Percentiles rank a stretch among this genome's conserved stretches.
These are phyloP conservation scores for Aspergillus uvarum DNA, from an alignment of 2,329 filamentous ascomycete species.

Conservation along the genomic window DNA sequence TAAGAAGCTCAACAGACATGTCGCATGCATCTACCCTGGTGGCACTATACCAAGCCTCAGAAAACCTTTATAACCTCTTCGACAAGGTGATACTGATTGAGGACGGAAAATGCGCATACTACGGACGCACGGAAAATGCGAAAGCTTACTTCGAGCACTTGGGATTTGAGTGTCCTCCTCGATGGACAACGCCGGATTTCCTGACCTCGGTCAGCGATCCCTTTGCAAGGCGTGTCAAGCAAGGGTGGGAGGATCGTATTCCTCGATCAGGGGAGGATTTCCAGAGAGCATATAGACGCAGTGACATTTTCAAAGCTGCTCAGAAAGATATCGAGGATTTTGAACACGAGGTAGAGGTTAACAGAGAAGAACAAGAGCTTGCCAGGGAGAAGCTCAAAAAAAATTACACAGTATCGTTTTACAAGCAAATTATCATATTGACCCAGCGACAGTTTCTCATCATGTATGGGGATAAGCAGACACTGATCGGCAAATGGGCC, in stretches of 20 bases:
- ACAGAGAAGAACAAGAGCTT: slow-evolving; percentile 43
- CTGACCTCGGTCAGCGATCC: slow-evolving; percentile 70
- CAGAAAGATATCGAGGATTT: slow-evolving; percentile 55
- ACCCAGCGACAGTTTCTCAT: slow-evolving; percentile 57
- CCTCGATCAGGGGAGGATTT: slow-evolving; percentile 59
- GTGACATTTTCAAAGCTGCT: slow-evolving; percentile 45
- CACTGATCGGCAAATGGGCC: slow-evolving; percentile 53
- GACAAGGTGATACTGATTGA: slow-evolving; percentile 69
- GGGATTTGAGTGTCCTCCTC: slow-evolving; percentile 69
- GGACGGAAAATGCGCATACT: slow-evolving; percentile 70
- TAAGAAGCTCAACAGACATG: slow-evolving; percentile 66
- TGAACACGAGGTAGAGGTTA: slow-evolving; percentile 48
- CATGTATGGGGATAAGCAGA: slow-evolving; percentile 55
- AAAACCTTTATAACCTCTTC: slow-evolving; percentile 56
- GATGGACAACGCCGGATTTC: slow-evolving; percentile 74
- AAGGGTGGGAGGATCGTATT: slow-evolving; percentile 58
- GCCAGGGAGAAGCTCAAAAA: slow-evolving; percentile 46
- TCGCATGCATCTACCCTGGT: slow-evolving; percentile 62
- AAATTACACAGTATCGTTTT: slow-evolving; percentile 54
- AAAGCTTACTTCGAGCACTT: slow-evolving; percentile 69
- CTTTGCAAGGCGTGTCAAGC: slow-evolving; percentile 56
- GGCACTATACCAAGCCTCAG: slow-evolving; percentile 68
- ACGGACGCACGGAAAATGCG: slow-evolving; percentile 62
- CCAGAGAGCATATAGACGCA: slow-evolving; percentile 51
- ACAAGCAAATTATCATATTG: slow-evolving; percentile 52